Evolutionary conservation across 176 grass and related monocot genomes (phyloP).

Genomic region (Phragmites australis): DNA sequence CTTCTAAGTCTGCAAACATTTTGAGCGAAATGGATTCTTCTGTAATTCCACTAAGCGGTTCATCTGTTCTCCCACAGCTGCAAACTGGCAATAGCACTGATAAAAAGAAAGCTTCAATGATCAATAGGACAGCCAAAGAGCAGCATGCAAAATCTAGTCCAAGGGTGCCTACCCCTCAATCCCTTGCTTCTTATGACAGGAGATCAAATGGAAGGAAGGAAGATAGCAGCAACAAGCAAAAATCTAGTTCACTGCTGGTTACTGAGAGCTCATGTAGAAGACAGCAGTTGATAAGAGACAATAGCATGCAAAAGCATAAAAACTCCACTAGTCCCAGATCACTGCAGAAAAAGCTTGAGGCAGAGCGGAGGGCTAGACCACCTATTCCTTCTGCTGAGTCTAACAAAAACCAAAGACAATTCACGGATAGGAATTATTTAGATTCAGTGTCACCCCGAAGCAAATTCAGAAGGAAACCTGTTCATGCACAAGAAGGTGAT

Average conservation of each 20-base stretch:
- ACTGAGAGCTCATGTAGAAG: conserved; percentile 44
- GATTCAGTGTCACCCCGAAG: conserved; percentile 76
- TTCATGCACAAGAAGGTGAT: conserved; percentile 62
- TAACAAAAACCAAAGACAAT: conserved; percentile 56
- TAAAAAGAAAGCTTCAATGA: conserved; percentile 51
- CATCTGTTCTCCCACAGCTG: conserved; percentile 52
- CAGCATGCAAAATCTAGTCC: conserved; percentile 54
- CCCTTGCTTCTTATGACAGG: conserved; percentile 45
- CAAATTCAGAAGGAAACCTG: conserved; percentile 64
- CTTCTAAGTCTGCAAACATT: conserved; percentile 59
- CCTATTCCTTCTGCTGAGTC: conserved; percentile 53
- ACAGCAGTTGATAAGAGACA: conserved; percentile 53
- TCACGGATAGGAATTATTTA: conserved; percentile 51
- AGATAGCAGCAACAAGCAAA: conserved; percentile 56
- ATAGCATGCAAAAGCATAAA: conserved; percentile 54
- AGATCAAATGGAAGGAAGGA: conserved; percentile 57
- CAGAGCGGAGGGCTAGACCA: conserved; percentile 54
- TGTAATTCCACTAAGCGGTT: conserved; percentile 43
- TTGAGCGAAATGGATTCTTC: conserved; percentile 42
- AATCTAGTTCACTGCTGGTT: conserved; percentile 36
- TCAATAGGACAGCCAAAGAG: conserved; percentile 35
- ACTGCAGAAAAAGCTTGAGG: conserved; percentile 61
- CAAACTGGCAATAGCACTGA: conserved; percentile 44
- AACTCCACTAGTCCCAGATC: conserved; percentile 76
- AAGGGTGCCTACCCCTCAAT: conserved; percentile 43